Conservation (phyloP, 2,329 filamentous ascomycete genomes). For the Colletotrichum falcatum region DNA sequence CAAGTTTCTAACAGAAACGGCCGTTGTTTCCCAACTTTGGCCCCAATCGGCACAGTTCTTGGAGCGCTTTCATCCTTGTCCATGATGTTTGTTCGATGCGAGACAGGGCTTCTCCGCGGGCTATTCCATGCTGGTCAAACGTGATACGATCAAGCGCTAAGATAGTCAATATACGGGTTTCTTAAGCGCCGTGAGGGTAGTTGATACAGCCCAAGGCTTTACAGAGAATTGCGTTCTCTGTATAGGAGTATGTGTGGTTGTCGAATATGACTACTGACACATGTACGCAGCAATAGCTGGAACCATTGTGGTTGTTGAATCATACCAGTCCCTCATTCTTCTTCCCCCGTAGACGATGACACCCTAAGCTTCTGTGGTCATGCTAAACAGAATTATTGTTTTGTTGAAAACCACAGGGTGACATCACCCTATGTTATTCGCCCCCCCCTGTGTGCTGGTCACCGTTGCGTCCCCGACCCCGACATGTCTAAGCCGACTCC, state of each 20-base stretch:
- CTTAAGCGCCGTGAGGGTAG: neutral
- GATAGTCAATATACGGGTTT: neutral
- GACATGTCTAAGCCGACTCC: neutral
- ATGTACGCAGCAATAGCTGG: no score
- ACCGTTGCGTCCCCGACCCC: neutral
- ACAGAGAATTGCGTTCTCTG: no score
- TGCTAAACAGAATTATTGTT: neutral
- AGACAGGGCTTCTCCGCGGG: neutral
- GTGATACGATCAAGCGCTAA: neutral
- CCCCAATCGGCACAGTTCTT: no score
- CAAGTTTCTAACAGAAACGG: neutral
- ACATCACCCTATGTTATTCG: no score
- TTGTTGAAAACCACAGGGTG: neutral
- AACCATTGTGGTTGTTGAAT: no score
- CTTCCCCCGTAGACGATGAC: no score
- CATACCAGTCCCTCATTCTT: no score
- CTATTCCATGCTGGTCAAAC: neutral
- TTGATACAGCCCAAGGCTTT: neutral
- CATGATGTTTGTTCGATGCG: neutral
- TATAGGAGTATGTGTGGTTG: no score
- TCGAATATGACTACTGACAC: no score
- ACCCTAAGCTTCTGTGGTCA: neutral
- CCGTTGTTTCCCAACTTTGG: neutral
- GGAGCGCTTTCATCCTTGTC: neutral
- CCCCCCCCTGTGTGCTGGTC: neutral